Percentiles rank a stretch among this genome's conserved stretches.
Evolutionary conservation across 805 yeast species (phyloP).

Genomic region (Yamadazyma sp.): DNA sequence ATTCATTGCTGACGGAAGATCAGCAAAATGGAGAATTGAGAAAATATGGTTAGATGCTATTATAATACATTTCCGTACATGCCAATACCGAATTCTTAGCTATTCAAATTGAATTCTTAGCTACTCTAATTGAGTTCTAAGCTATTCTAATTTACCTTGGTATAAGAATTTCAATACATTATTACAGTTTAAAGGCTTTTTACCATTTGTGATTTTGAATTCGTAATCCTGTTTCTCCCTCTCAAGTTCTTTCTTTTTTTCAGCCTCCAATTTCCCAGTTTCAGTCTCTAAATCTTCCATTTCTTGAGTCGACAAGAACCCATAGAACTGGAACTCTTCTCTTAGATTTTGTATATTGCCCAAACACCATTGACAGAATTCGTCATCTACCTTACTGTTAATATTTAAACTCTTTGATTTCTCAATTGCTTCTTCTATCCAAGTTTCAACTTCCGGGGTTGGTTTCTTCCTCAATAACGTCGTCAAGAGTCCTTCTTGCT

Average conservation of each 20-base stretch:
- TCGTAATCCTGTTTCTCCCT: slow-evolving; percentile 24
- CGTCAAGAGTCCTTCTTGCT: slow-evolving; percentile 77
- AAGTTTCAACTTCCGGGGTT: slow-evolving; percentile 84
- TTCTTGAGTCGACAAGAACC: slow-evolving; percentile 55
- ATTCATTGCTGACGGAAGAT: too few relatives aligned
- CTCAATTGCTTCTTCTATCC: slow-evolving; percentile 53
- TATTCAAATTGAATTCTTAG: background rate
- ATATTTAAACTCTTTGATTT: slow-evolving; percentile 15
- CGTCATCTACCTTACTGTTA: slow-evolving; percentile 38
- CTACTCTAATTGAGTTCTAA: too few relatives aligned
- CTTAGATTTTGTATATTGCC: slow-evolving; percentile 50
- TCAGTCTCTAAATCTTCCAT: slow-evolving; percentile 26
- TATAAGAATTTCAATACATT: slow-evolving; percentile 38
- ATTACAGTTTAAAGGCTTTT: slow-evolving; percentile 29
- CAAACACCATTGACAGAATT: slow-evolving; percentile 67
- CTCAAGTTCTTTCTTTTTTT: slow-evolving; percentile 17
- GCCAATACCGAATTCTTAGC: too few relatives aligned
- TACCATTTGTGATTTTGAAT: slow-evolving; percentile 22
- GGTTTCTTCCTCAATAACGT: slow-evolving; percentile 84
- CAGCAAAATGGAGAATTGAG: too few relatives aligned
- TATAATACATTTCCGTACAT: too few relatives aligned
- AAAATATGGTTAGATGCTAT: too few relatives aligned
- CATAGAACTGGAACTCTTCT: slow-evolving; percentile 59
- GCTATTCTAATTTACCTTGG: slow-evolving; percentile 25
- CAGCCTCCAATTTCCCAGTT: slow-evolving; percentile 29